These are phyloP conservation scores for Candida michaelii DNA, from an alignment of 805 yeast genomes.

Conservation along the genomic window DNA sequence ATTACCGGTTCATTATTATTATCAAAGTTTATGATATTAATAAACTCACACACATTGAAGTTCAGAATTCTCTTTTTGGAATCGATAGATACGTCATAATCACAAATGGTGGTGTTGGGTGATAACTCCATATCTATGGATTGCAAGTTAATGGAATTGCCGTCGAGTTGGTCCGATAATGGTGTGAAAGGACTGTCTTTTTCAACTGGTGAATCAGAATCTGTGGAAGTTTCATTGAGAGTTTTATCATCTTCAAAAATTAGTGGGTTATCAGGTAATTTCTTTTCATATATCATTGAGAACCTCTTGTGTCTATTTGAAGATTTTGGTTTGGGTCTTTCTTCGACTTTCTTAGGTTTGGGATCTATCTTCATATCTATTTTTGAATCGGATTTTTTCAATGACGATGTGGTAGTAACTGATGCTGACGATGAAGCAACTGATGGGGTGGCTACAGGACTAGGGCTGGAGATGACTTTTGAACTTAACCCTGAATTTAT, in stretches of 20 bases:
- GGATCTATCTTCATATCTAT: no score
- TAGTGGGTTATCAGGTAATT: background rate
- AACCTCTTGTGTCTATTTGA: constrained; percentile 4
- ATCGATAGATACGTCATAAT: constrained; percentile 3
- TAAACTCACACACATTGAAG: constrained; percentile 11
- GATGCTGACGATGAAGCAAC: no score
- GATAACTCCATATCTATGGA: constrained; percentile 11
- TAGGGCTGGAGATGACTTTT: background rate
- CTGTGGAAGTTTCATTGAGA: background rate
- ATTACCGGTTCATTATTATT: background rate
- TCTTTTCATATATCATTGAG: constrained; percentile 4
- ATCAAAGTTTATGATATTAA: constrained; percentile 13
- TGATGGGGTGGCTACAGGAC: background rate
- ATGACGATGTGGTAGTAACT: no score
- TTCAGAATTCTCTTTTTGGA: constrained; percentile 12
- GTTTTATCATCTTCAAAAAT: constrained; percentile 1
- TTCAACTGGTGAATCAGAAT: background rate
- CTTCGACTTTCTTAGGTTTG: no score
- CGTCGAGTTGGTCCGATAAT: constrained; percentile 5
- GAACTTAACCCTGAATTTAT: background rate
- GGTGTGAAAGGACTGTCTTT: constrained; percentile 12
- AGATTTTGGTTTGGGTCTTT: background rate
- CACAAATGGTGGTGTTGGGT: constrained; percentile 1
- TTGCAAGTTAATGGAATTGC: constrained; percentile 8
- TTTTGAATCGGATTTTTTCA: no score